Evolutionary conservation across 495 filamentous ascomycete genomes (phyloP).

Genomic region (Delitschia confertaspora): DNA sequence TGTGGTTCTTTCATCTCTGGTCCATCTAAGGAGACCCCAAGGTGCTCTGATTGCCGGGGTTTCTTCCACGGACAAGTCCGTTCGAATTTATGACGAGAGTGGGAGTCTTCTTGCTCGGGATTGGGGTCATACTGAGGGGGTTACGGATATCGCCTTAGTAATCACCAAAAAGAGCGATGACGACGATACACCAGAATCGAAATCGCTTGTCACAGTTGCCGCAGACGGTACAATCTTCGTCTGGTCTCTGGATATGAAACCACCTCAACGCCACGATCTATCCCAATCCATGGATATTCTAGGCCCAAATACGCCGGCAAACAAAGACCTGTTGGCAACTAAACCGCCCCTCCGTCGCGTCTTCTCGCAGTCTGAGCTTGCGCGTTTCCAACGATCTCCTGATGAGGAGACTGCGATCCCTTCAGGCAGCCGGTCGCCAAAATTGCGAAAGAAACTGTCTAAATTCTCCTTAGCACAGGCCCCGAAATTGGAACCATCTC

Average conservation of each 20-base stretch:
- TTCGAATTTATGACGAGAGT: conserved; percentile 75
- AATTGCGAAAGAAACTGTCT: conserved; percentile 28
- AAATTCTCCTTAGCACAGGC: conserved; percentile 32
- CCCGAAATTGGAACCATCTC: conserved; percentile 33
- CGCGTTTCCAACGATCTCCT: conserved; percentile 30
- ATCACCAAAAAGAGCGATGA: conserved; percentile 1
- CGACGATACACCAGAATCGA: neutral
- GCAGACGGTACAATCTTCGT: conserved; percentile 38
- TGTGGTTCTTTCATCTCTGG: conserved; percentile 71
- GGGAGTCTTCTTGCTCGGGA: conserved; percentile 74
- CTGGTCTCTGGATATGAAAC: conserved; percentile 28
- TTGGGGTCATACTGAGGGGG: conserved; percentile 88
- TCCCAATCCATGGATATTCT: conserved; percentile 25
- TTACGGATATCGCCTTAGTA: conserved; percentile 71
- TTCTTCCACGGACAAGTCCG: conserved; percentile 89
- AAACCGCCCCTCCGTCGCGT: conserved; percentile 34
- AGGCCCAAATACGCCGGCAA: conserved; percentile 14
- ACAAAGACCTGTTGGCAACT: conserved; percentile 23
- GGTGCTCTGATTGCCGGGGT: conserved; percentile 61
- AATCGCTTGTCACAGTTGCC: conserved; percentile 34
- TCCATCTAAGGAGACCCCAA: conserved; percentile 33
- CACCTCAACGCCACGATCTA: conserved; percentile 15
- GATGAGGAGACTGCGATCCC: conserved; percentile 28
- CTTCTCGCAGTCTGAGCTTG: conserved; percentile 34
- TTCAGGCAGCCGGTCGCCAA: conserved; percentile 27